Evolutionary conservation across 2,329 filamentous ascomycete species (phyloP).

Genomic region (Phialocephala subalpina): DNA sequence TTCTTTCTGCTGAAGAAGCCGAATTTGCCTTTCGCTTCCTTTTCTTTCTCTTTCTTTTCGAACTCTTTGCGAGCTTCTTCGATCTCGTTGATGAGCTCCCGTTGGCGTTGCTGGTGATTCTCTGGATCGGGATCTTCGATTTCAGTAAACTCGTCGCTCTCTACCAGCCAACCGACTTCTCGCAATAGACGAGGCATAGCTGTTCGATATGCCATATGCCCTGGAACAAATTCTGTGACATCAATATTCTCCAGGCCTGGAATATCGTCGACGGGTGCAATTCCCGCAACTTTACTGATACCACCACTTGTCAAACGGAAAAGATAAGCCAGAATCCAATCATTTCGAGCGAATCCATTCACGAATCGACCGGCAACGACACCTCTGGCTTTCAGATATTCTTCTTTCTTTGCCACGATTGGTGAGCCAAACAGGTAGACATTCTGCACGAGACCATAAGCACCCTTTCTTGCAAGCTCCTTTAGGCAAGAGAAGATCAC

Average conservation of each 20-base stretch:
- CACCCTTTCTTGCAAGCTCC: slow-evolving; percentile 85
- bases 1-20: slow-evolving; percentile 86
- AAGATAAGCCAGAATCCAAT: slow-evolving; percentile 97
- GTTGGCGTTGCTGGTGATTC: slow-evolving; percentile 85
- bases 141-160: slow-evolving; percentile 93
- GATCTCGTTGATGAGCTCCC: slow-evolving; percentile 95
- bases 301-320: slow-evolving; percentile 95
- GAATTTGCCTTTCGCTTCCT: slow-evolving; percentile 65
- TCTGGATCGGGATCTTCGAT: slow-evolving; percentile 98
- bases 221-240: slow-evolving; percentile 83
- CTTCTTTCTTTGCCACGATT: slow-evolving; percentile 89
- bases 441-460: slow-evolving; percentile 89
- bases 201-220: slow-evolving; percentile 95
- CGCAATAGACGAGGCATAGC: slow-evolving; percentile 90
- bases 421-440: slow-evolving; percentile 95
- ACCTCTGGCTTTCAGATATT: slow-evolving; percentile 82
- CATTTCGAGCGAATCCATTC: slow-evolving; percentile 92
- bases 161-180: slow-evolving; percentile 88
- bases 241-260: slow-evolving; percentile 89
- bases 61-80: slow-evolving; percentile 90
- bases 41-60: slow-evolving; percentile 76
- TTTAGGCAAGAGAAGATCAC: slow-evolving; percentile 92
- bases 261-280: slow-evolving; percentile 78
- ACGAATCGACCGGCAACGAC: slow-evolving; percentile 92
- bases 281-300: slow-evolving; percentile 85